A percentile compares a stretch with the other conserved stretches of the same genome.
Conservation (phyloP, 2,329 filamentous ascomycete genomes). For the Alternaria infectoria region DNA sequence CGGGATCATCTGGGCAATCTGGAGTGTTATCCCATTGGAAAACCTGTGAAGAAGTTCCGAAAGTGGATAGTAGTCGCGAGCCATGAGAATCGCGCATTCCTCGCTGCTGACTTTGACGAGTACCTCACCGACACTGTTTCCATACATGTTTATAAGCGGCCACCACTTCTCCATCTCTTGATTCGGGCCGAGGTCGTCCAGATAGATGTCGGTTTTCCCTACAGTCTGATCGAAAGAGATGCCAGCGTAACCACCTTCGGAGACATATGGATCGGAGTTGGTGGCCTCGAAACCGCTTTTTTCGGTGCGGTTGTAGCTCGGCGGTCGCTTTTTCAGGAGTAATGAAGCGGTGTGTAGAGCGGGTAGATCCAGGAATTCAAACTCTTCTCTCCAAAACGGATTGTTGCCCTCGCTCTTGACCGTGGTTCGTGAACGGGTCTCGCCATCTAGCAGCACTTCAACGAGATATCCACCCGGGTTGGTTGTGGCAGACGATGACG, state of each 20-base stretch:
- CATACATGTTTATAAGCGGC: conserved; percentile 76
- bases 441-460: conserved; percentile 79
- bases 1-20: conserved; percentile 81
- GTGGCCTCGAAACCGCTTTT: conserved; percentile 48
- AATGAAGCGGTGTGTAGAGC: conserved; percentile 73
- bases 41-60: conserved; percentile 86
- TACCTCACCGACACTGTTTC: conserved; percentile 81
- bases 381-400: conserved; percentile 84
- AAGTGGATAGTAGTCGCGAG: conserved; percentile 82
- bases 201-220: conserved; percentile 79
- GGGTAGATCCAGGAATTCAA: conserved; percentile 77
- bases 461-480: conserved; percentile 73
- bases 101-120: conserved; percentile 83
- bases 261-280: conserved; percentile 38
- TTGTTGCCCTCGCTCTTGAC: conserved; percentile 73
- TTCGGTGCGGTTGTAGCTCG: conserved; percentile 46
- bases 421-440: conserved; percentile 76
- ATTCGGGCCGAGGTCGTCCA: conserved; percentile 78
- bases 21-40: conserved; percentile 79
- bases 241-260: conserved; percentile 53
- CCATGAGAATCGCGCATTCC: conserved; percentile 87
- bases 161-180: conserved; percentile 87
- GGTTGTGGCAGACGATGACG: conserved; percentile 38
- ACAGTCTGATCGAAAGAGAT: conserved; percentile 59
- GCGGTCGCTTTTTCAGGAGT: conserved; percentile 68